A percentile compares a stretch with the other conserved stretches of the same genome.
These are phyloP conservation scores for Cyclostephanos invisitatus DNA, from an alignment of 108 stramenopile species.

Conservation along the genomic window DNA sequence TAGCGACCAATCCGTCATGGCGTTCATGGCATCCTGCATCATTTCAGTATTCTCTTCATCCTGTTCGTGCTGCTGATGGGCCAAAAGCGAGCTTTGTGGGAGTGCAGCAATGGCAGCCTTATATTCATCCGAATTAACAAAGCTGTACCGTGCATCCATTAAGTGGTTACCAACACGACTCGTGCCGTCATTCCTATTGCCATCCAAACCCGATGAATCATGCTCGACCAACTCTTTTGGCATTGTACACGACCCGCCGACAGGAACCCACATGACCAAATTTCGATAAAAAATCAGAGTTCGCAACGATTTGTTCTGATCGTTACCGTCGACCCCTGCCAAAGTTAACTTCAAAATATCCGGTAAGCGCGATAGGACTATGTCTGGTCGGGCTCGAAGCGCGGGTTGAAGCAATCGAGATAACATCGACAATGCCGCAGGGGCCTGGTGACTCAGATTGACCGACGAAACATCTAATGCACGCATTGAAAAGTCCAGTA, in stretches of 20 bases:
- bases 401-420: constrained; percentile 71
- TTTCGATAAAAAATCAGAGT: constrained; percentile 85
- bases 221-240: constrained; percentile 1
- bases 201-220: constrained; percentile 3
- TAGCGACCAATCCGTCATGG: constrained; percentile 81
- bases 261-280: constrained; percentile 83
- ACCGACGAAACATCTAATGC: constrained; percentile 84
- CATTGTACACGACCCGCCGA: constrained; percentile 47
- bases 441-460: constrained; percentile 86
- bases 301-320: constrained; percentile 86
- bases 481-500: constrained; percentile 82
- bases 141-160: constrained; percentile 40
- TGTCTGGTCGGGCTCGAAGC: constrained; percentile 55
- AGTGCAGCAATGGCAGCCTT: constrained; percentile 53
- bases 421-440: constrained; percentile 78
- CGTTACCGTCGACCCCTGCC: constrained; percentile 91
- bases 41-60: constrained; percentile 41
- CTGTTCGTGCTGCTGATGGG: constrained; percentile 29
- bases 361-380: constrained; percentile 74
- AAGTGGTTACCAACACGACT: constrained; percentile 56
- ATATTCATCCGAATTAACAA: constrained; percentile 54
- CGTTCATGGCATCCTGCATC: constrained; percentile 65
- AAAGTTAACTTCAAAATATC: constrained; percentile 72
- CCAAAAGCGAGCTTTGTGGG: constrained; percentile 66
- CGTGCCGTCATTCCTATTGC: constrained; percentile 44